A percentile compares a stretch with the other conserved stretches of the same genome.
Conservation (phyloP, 2,329 filamentous ascomycete species). For the Mariannaea elegans region DNA sequence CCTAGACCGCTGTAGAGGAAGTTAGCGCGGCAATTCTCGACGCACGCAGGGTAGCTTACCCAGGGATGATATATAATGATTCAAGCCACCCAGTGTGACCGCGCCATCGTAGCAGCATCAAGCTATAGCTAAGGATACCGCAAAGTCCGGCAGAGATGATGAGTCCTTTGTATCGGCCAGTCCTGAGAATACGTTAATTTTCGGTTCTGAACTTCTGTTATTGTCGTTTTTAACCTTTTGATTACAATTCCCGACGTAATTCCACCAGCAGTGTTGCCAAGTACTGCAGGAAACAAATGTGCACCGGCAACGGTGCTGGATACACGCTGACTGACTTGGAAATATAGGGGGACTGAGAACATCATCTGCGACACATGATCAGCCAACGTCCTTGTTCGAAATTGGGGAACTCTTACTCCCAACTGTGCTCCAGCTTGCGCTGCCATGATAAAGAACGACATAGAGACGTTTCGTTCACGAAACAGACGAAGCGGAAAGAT, state of each 20-base stretch:
- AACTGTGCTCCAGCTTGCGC: constrained; percentile 65
- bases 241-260: constrained; percentile 67
- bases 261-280: constrained; percentile 72
- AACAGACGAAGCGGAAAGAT: constrained; percentile 67
- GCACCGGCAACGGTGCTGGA: constrained; percentile 66
- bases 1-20: constrained; percentile 45
- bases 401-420: neutral
- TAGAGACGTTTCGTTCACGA: constrained; percentile 58
- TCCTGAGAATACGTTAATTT: constrained; percentile 46
- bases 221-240: constrained; percentile 46
- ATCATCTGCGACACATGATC: constrained; percentile 48
- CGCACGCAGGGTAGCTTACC: constrained; percentile 10
- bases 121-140: constrained; percentile 58
- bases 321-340: constrained; percentile 67
- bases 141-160: constrained; percentile 60
- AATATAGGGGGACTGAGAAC: constrained; percentile 75
- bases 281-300: constrained; percentile 72
- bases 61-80: constrained; percentile 67
- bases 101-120: constrained; percentile 67
- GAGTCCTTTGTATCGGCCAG: constrained; percentile 66
- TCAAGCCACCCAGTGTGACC: constrained; percentile 65
- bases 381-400: neutral
- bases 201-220: no score
- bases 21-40: neutral
- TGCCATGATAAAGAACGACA: constrained; percentile 61